phyloP scores from a whole-genome alignment of 768 basidiomycete genomes.

The Asterophora lycoperdoides region DNA sequence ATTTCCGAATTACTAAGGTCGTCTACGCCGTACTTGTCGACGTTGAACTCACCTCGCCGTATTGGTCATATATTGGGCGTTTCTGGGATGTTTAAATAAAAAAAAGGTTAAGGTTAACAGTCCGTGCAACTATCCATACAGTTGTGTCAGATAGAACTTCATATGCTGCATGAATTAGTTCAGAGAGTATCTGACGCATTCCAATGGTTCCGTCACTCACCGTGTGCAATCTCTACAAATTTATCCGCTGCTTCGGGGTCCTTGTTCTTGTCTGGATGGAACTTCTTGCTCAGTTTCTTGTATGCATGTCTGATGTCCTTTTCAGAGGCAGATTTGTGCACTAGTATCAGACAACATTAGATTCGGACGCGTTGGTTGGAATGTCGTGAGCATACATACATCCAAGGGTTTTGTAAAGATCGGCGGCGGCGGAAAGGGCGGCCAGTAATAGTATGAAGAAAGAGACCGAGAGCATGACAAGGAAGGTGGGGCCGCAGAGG shows the following conservation, averaged over 20 bases:
- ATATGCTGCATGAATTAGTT: slow-evolving; percentile 54
- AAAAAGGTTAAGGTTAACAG: not conserved
- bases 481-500: slow-evolving; percentile 11
- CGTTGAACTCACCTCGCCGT: slow-evolving; percentile 65
- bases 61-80: slow-evolving; percentile 89
- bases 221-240: slow-evolving; percentile 90
- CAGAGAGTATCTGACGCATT: not conserved
- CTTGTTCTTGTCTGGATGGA: slow-evolving; percentile 95
- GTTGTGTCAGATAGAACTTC: slow-evolving; percentile 88
- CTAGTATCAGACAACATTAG: slow-evolving; percentile 23
- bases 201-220: slow-evolving; percentile 36
- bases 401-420: slow-evolving; percentile 81
- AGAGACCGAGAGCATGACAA: slow-evolving; percentile 32
- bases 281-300: slow-evolving; percentile 82
- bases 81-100: slow-evolving; percentile 47
- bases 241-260: slow-evolving; percentile 75
- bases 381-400: slow-evolving; percentile 49
- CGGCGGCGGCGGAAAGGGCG: slow-evolving; percentile 48
- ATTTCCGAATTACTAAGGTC: slow-evolving; percentile 8
- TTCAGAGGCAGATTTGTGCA: slow-evolving; percentile 77
- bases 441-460: slow-evolving; percentile 36
- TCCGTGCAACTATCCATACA: slow-evolving; percentile 38
- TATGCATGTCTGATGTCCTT: slow-evolving; percentile 91
- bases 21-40: slow-evolving; percentile 4
- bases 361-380: slow-evolving; percentile 19